Evolutionary conservation across 2,329 filamentous ascomycete genomes (phyloP), one percentile per base, ranked within the genome.

Genomic region (Diaporthe ilicicola): DNA sequence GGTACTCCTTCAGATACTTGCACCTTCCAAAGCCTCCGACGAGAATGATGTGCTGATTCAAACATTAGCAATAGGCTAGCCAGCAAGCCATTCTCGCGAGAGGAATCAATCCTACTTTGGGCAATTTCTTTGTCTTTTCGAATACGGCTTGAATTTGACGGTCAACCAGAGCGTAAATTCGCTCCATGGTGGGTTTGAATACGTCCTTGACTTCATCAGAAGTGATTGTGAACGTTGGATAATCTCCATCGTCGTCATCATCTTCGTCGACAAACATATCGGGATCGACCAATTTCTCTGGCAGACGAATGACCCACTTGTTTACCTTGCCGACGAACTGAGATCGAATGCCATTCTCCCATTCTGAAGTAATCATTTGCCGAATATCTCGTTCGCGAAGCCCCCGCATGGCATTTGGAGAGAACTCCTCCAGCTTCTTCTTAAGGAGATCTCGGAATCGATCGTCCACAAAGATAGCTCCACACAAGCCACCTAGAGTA

Each of bases 401-500:
- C 4, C 13, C 0, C 70, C 46, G n/a, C 44, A 76, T 24, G 0
- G 46, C 67, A 0, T 51, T 0, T 76, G 77, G 79, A 0, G 69
- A 22, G 0, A 19, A 0, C 0, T 7, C 3, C 0, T 70, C 4
- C 0, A 82, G 19, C 9, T 78, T 80, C 0, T 3, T 3, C 34
- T 76, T 73, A 4, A 85, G 70, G 0, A 82, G 62, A 0, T 68
- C 0, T 1, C 77, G 1, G n/a, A 85, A 85, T 0, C 50, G 69
- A 3, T 85, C 77, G 37, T 85, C 82, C 0, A 85, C 76, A 15
- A 84, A 84, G 0, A 83, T 74, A 0, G 76, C 82, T 0, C 84
- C 83, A 2, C 81, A 84, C 0, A 85, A 74, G 0, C 39, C 79
- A 2, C 82, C 82, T 83, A n/a, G n/a, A n/a, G n/a, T n/a, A n/a